Evolutionary conservation across 345 rosid genomes (phyloP).

Genomic region (Sonneratia alba): DNA sequence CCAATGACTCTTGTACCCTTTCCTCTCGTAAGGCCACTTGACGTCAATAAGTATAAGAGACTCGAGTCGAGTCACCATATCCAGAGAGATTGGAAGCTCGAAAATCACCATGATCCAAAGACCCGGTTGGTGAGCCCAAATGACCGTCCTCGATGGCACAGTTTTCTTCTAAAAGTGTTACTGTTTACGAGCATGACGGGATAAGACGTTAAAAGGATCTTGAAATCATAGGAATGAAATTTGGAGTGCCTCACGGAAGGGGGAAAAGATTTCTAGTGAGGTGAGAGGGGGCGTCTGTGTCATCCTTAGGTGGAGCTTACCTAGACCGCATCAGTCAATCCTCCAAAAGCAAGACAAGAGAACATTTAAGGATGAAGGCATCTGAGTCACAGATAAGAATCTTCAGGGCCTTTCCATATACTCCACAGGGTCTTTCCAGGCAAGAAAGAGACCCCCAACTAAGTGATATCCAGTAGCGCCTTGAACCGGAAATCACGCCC

Average conservation of each 20-base stretch:
- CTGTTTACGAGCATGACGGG: too few species aligned
- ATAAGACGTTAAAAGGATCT: too few species aligned
- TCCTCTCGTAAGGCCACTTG: too few species aligned
- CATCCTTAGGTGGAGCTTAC: constrained; percentile 1
- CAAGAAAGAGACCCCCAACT: constrained; percentile 12
- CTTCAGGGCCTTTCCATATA: constrained; percentile 7
- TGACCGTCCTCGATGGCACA: too few species aligned
- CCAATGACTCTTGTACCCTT: too few species aligned
- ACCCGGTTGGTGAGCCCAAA: too few species aligned
- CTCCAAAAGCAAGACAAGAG: constrained; percentile 3
- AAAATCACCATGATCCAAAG: too few species aligned
- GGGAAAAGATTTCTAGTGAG: background rate
- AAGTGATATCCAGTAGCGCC: background rate
- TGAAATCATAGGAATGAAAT: too few species aligned
- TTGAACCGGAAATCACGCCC: background rate
- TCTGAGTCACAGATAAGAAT: background rate
- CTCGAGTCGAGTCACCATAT: too few species aligned
- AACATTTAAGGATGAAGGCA: background rate
- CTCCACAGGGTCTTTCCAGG: constrained; percentile 18
- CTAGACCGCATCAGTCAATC: background rate
- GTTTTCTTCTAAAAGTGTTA: too few species aligned
- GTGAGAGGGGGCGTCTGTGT: background rate
- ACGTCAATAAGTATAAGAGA: too few species aligned
- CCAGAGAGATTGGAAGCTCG: too few species aligned
- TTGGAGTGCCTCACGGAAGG: background rate